Conservation (phyloP, 2,329 filamentous ascomycete species). For the Setomelanomma holmii region DNA sequence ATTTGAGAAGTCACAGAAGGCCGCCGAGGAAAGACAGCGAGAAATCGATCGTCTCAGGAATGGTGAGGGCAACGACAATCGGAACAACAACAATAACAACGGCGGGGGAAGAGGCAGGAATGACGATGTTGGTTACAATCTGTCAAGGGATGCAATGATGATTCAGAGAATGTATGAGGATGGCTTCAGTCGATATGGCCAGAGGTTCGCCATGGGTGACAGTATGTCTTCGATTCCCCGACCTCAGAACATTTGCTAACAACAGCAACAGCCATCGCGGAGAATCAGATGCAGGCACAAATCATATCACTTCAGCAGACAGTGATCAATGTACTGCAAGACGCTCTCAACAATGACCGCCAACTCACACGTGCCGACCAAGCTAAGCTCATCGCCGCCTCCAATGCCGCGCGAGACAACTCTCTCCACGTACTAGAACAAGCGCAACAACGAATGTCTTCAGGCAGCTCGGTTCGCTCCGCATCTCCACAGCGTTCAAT, state of each 20-base stretch:
- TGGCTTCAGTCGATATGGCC: slow-evolving; percentile 45
- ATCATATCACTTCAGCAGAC: slow-evolving; percentile 54
- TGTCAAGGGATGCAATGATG: slow-evolving; percentile 42
- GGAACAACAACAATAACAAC: not conserved
- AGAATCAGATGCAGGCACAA: slow-evolving; percentile 53
- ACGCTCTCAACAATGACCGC: slow-evolving; percentile 51
- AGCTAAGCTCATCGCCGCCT: slow-evolving; percentile 49
- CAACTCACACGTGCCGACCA: slow-evolving; percentile 49
- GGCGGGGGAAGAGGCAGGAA: slow-evolving; percentile 11
- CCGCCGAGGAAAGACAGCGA: slow-evolving; percentile 30
- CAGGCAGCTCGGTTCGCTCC: slow-evolving; percentile 15
- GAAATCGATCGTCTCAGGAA: slow-evolving; percentile 30
- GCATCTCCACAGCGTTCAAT: slow-evolving; percentile 28
- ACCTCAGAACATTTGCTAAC: slow-evolving; percentile 10
- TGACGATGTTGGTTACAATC: slow-evolving; percentile 42
- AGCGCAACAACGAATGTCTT: slow-evolving; percentile 43
- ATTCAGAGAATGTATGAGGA: slow-evolving; percentile 49
- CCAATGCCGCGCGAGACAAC: slow-evolving; percentile 51
- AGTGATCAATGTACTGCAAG: slow-evolving; percentile 53
- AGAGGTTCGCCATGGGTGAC: slow-evolving; percentile 49
- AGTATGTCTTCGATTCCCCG: slow-evolving; percentile 29
- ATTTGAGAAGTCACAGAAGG: slow-evolving; percentile 40
- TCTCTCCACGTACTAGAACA: slow-evolving; percentile 48
- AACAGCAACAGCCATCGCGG: slow-evolving; percentile 42
- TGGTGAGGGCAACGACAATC: slow-evolving; percentile 11